A percentile compares a stretch with the other conserved stretches of the same genome.
Conservation (phyloP, 805 yeast species). For the Cyberlindnera galapagoensis region DNA sequence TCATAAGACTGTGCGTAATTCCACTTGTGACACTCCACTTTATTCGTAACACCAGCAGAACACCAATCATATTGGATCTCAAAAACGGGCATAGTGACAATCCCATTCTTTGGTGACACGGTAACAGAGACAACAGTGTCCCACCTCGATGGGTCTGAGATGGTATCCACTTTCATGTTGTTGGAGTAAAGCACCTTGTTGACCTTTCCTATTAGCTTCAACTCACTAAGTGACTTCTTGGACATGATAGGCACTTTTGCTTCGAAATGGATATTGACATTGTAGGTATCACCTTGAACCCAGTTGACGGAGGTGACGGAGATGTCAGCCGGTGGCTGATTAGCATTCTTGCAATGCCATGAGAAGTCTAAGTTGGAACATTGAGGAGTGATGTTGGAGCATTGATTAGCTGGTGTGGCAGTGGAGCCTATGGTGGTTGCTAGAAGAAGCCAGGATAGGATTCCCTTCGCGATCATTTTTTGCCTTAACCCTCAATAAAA, state of each 20-base stretch:
- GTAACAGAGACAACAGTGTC: slow-evolving; percentile 5
- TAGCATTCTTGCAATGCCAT: slow-evolving; percentile 8
- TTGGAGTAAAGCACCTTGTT: slow-evolving; percentile 10
- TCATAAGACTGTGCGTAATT: slow-evolving; percentile 17
- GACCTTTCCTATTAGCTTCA: slow-evolving; percentile 15
- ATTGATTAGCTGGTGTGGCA: slow-evolving; percentile 2
- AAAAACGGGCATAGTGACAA: slow-evolving; percentile 10
- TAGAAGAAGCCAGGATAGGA: too few species aligned
- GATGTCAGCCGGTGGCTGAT: slow-evolving; percentile 12
- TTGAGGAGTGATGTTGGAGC: slow-evolving; percentile 6
- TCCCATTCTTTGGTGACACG: slow-evolving; percentile 3
- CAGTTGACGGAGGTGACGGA: slow-evolving; percentile 9
- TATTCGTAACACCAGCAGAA: slow-evolving; percentile 17
- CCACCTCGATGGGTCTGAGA: slow-evolving; percentile 10
- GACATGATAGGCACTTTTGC: slow-evolving; percentile 8
- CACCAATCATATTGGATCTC: slow-evolving; percentile 24
- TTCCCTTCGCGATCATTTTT: too few species aligned
- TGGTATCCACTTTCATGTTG: slow-evolving; percentile 5
- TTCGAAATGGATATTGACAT: slow-evolving; percentile 12
- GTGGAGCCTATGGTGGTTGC: too few species aligned
- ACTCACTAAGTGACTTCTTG: slow-evolving; percentile 11
- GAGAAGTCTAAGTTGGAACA: slow-evolving; percentile 12
- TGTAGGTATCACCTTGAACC: slow-evolving; percentile 10
- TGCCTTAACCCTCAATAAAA: too few species aligned
- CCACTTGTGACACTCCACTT: slow-evolving; percentile 17